Conservation (phyloP, 2,329 filamentous ascomycete genomes). For the Trichoderma breve region DNA sequence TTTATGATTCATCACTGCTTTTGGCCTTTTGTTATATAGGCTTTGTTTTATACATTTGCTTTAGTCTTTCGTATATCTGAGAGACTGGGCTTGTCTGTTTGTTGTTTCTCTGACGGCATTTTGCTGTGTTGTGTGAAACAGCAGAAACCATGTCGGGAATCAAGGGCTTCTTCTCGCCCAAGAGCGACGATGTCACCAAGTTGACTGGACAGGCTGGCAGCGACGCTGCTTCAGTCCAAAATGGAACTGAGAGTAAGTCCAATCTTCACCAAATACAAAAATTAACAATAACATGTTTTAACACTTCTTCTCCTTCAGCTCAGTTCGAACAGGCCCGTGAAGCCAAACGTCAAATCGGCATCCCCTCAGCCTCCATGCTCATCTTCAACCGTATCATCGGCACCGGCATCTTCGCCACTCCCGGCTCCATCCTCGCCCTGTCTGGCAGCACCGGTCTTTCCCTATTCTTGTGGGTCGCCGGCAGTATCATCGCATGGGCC, state of each 20-base stretch:
- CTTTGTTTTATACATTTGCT: neutral
- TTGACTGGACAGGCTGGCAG: neutral
- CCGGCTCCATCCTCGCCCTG: slow-evolving; percentile 54
- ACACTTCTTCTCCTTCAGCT: slow-evolving; percentile 22
- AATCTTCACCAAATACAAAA: neutral
- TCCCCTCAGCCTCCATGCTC: slow-evolving; percentile 55
- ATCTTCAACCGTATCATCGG: slow-evolving; percentile 67
- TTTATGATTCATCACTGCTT: neutral
- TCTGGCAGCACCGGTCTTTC: slow-evolving; percentile 61
- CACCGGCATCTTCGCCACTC: slow-evolving; percentile 65
- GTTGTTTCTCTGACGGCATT: neutral
- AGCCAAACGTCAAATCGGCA: slow-evolving; percentile 54
- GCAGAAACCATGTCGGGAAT: slow-evolving; percentile 4
- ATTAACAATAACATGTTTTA: neutral
- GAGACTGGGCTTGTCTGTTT: neutral
- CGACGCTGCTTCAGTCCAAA: slow-evolving; percentile 10
- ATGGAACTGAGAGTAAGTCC: slow-evolving; percentile 11
- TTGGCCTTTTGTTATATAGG: neutral
- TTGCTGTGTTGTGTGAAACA: neutral
- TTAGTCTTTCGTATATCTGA: neutral
- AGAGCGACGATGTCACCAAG: slow-evolving; percentile 12
- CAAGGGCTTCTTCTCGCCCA: neutral
- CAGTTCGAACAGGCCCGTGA: slow-evolving; percentile 42
- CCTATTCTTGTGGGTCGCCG: slow-evolving; percentile 62
- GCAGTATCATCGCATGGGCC: slow-evolving; percentile 59